A percentile compares a stretch with the other conserved stretches of the same genome.
Conservation (phyloP, 208 protist species). For the Naegleria lovaniensis region DNA sequence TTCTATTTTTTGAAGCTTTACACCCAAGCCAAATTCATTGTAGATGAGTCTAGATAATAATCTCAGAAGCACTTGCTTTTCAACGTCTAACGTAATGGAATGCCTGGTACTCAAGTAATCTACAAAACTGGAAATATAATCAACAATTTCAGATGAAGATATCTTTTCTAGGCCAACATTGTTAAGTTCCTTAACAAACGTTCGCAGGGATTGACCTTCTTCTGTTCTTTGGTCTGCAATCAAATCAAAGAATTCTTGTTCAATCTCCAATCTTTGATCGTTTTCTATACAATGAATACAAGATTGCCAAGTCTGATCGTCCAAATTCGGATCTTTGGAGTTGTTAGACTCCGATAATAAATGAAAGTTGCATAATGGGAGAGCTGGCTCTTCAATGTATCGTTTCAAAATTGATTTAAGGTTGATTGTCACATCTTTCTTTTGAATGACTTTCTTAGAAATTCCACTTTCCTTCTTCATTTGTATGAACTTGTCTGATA, state of each 20-base stretch:
- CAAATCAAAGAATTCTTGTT: background rate
- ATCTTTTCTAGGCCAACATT: background rate
- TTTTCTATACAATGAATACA: background rate
- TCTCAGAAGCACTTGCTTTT: background rate
- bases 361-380: background rate
- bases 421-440: background rate
- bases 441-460: background rate
- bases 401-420: background rate
- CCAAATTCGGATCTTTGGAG: background rate
- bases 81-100: background rate
- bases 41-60: background rate
- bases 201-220: background rate
- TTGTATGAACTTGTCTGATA: background rate
- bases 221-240: background rate
- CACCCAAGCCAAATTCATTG: background rate
- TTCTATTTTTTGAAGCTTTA: background rate
- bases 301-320: background rate
- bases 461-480: background rate
- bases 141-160: background rate
- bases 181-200: background rate
- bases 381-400: background rate
- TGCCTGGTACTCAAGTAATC: background rate
- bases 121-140: background rate
- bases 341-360: background rate
- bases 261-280: background rate